These are phyloP conservation scores for Ustilago sp. DNA, from an alignment of 1,284 basidiomycete species.

Conservation along the genomic window DNA sequence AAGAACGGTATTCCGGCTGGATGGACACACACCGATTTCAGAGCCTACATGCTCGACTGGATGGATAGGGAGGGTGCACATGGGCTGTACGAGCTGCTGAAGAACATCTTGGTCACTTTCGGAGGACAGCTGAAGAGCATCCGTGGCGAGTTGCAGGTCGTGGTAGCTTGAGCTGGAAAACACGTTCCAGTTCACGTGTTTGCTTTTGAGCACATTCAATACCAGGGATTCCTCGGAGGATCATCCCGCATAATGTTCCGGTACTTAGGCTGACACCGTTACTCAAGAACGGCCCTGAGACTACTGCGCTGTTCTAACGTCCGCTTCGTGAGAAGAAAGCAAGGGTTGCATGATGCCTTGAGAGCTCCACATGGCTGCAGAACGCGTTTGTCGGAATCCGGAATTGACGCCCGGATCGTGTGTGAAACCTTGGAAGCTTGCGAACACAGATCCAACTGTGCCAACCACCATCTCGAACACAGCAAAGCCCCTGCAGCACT, in stretches of 20 bases:
- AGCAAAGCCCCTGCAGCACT: neutral
- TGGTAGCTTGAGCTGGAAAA: neutral
- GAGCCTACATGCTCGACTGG: conserved; percentile 47
- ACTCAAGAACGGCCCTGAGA: neutral
- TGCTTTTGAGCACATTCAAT: too few relatives aligned
- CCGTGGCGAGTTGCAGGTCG: conserved; percentile 14
- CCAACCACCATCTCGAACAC: neutral
- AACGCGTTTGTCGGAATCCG: neutral
- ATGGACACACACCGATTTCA: conserved; percentile 46
- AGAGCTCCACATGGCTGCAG: neutral
- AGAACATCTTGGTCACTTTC: conserved; percentile 39
- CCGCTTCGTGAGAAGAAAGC: conserved; percentile 1
- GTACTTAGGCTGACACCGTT: too few relatives aligned
- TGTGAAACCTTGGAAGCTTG: neutral
- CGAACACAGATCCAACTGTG: neutral
- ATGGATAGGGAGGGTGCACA: conserved; percentile 32
- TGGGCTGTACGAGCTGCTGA: conserved; percentile 46
- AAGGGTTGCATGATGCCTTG: neutral
- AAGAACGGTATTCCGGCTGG: conserved; percentile 26
- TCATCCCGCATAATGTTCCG: too few relatives aligned
- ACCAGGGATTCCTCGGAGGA: too few relatives aligned
- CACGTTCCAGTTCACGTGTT: too few relatives aligned
- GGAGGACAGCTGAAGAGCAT: conserved; percentile 36
- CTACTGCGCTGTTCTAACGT: neutral
- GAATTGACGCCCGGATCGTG: neutral